Evolutionary conservation across 2,329 filamentous ascomycete species (phyloP).

Genomic region (Magnaporthiopsis incrustans): DNA sequence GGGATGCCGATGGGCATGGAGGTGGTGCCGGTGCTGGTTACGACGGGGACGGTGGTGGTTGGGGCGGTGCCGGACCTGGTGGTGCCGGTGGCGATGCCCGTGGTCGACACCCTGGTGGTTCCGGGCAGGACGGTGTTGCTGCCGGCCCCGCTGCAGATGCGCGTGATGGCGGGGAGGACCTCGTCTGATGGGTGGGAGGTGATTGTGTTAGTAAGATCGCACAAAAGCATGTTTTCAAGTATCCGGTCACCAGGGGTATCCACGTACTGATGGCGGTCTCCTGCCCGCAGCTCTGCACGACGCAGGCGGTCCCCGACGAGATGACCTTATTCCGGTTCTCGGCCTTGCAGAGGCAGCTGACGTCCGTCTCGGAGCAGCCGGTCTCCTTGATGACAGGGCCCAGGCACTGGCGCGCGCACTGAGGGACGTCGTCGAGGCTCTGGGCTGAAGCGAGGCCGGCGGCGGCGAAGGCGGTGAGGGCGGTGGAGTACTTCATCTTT

Average conservation of each 20-base stretch:
- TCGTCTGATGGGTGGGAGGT: conserved; percentile 10
- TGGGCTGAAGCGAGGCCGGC: conserved; percentile 16
- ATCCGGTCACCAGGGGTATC: too few species aligned
- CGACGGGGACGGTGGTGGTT: conserved; percentile 1
- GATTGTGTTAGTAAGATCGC: background rate
- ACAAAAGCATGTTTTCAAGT: too few species aligned
- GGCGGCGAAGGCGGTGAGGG: conserved; percentile 14
- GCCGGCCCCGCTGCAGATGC: conserved; percentile 47
- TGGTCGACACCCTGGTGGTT: conserved; percentile 4
- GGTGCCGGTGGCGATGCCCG: conserved; percentile 4
- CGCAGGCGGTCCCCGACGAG: conserved; percentile 16
- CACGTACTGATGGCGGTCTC: conserved; percentile 16
- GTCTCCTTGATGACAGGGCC: conserved; percentile 12
- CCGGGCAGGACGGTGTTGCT: conserved; percentile 6
- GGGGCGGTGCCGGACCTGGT: conserved; percentile 4
- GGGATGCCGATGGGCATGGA: conserved; percentile 2
- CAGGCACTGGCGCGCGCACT: conserved; percentile 19
- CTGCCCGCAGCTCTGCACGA: conserved; percentile 15
- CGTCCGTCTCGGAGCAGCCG: conserved; percentile 14
- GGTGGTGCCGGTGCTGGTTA: conserved; percentile 6
- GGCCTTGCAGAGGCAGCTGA: conserved; percentile 17
- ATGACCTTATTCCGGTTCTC: conserved; percentile 14
- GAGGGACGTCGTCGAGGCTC: conserved; percentile 17
- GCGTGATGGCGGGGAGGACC: conserved; percentile 37
- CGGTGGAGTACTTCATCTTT: conserved; percentile 20